phyloP scores from a whole-genome alignment of 495 filamentous ascomycete genomes.

The Lasiosphaeris hirsuta region DNA sequence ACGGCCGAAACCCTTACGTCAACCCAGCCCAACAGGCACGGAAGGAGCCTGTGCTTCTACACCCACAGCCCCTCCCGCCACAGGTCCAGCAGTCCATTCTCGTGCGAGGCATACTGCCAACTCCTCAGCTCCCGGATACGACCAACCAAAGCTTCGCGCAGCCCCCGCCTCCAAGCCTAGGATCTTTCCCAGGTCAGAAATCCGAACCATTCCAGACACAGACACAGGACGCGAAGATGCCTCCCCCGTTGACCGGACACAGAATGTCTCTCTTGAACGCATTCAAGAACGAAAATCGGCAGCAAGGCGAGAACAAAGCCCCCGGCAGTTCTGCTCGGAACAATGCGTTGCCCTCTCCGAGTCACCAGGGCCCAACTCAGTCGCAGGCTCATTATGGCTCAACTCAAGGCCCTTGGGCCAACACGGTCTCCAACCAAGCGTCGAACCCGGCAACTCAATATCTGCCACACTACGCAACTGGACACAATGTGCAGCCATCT shows the following conservation, averaged over 20 bases:
- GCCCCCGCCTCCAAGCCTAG: constrained; percentile 36
- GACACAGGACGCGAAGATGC: constrained; percentile 48
- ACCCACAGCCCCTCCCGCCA: constrained; percentile 54
- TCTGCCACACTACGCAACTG: constrained; percentile 18
- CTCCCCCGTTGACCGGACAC: constrained; percentile 61
- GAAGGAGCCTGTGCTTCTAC: constrained; percentile 44
- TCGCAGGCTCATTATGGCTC: constrained; percentile 20
- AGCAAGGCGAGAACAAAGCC: constrained; percentile 11
- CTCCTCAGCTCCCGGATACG: constrained; percentile 24
- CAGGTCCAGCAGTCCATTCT: constrained; percentile 46
- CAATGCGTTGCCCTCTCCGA: constrained; percentile 7
- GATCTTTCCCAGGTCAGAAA: constrained; percentile 10
- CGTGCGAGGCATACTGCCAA: constrained; percentile 26
- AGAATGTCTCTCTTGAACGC: constrained; percentile 60
- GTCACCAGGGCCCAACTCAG: background rate
- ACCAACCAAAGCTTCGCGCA: constrained; percentile 37
- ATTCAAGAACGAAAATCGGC: constrained; percentile 49
- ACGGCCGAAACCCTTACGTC: constrained; percentile 27
- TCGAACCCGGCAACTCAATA: constrained; percentile 22
- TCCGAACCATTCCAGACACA: constrained; percentile 47
- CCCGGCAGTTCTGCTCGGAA: constrained; percentile 13
- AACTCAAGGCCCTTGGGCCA: constrained; percentile 9
- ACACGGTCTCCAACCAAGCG: constrained; percentile 7
- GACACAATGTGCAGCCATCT: constrained; percentile 4
- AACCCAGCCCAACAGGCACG: constrained; percentile 24